Percentiles rank a stretch among this genome's conserved stretches.
Conservation (phyloP, 208 protist species). For the Crithidia fasciculata region DNA sequence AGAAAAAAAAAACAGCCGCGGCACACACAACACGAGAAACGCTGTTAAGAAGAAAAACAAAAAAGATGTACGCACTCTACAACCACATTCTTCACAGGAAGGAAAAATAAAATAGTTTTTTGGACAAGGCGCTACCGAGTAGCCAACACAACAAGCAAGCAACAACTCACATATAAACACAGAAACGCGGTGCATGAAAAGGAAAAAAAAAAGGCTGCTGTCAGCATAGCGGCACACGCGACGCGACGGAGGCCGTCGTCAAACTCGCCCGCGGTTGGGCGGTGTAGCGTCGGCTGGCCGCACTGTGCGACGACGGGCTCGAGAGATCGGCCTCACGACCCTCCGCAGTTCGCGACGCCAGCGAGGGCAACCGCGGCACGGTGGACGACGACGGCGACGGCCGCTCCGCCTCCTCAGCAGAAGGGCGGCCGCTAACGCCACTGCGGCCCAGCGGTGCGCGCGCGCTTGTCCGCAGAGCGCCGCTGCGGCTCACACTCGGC, state of each 20-base stretch:
- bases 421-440: not conserved
- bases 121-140: too few relatives aligned
- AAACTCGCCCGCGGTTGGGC: not conserved
- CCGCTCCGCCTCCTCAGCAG: not conserved
- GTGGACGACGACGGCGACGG: not conserved
- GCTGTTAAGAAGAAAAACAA: too few relatives aligned
- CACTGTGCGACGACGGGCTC: not conserved
- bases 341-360: slow-evolving; percentile 1
- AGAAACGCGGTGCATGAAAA: not conserved
- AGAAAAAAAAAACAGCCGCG: too few relatives aligned
- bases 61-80: too few relatives aligned
- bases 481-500: not conserved
- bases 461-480: not conserved
- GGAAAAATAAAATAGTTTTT: not conserved
- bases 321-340: not conserved
- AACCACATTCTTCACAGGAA: too few relatives aligned
- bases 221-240: not conserved
- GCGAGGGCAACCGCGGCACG: not conserved
- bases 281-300: not conserved
- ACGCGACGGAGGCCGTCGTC: not conserved
- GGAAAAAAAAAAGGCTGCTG: not conserved
- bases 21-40: too few relatives aligned
- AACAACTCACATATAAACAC: not conserved
- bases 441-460: not conserved
- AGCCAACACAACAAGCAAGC: too few relatives aligned